A percentile compares a stretch with the other conserved stretches of the same genome.
Conservation (phyloP, 306 rosid species). For the Vigna hirtella region DNA sequence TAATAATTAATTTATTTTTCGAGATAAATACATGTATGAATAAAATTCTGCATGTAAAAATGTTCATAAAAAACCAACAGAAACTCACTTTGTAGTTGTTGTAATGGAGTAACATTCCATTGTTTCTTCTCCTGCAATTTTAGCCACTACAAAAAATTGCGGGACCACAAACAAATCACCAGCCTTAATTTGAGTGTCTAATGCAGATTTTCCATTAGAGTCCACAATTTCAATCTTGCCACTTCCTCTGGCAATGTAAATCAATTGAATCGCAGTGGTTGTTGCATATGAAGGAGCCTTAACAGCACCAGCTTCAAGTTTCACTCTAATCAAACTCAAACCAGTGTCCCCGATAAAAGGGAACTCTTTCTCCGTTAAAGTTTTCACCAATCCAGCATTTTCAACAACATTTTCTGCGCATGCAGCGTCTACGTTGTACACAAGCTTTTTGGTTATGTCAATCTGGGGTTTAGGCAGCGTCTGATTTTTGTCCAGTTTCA, state of each 20-base stretch:
- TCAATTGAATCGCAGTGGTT: slow-evolving; percentile 49
- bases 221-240: slow-evolving; percentile 65
- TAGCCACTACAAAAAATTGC: slow-evolving; percentile 51
- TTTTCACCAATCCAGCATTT: slow-evolving; percentile 44
- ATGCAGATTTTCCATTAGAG: slow-evolving; percentile 41
- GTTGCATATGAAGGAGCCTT: slow-evolving; percentile 52
- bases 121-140: slow-evolving; percentile 59
- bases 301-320: slow-evolving; percentile 50
- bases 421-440: slow-evolving; percentile 53
- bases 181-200: slow-evolving; percentile 56
- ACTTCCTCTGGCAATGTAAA: slow-evolving; percentile 58
- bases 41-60: too few relatives aligned
- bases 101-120: slow-evolving; percentile 56
- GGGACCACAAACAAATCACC: slow-evolving; percentile 72
- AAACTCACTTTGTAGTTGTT: slow-evolving; percentile 43
- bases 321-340: slow-evolving; percentile 51
- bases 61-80: too few relatives aligned
- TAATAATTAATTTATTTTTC: too few relatives aligned
- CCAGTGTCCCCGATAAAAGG: slow-evolving; percentile 60
- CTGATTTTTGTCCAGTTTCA: slow-evolving; percentile 41
- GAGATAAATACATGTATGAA: too few relatives aligned
- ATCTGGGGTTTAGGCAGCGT: slow-evolving; percentile 52
- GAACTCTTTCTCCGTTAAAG: slow-evolving; percentile 49
- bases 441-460: slow-evolving; percentile 31
- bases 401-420: slow-evolving; percentile 7